phyloP scores from a whole-genome alignment of 2,329 filamentous ascomycete species.

The Ophiocordyceps camponoti-leonardi region DNA sequence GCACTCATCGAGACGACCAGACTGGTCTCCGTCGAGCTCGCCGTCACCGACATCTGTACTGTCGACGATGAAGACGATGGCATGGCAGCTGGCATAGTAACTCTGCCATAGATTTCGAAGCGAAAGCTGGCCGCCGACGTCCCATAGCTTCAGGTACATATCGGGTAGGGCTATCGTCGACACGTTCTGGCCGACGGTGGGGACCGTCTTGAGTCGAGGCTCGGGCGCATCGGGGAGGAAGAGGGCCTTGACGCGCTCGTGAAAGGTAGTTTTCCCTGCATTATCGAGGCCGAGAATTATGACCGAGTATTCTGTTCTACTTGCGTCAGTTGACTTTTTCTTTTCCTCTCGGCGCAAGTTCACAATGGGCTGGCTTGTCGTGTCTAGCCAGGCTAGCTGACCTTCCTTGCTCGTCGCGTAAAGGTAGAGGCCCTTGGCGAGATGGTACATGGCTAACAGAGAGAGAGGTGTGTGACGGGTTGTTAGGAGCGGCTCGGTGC shows the following conservation, averaged over 20 bases:
- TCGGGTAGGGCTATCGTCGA: conserved; percentile 78
- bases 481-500: not conserved
- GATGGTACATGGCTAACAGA: conserved; percentile 63
- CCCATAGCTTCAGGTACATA: conserved; percentile 98
- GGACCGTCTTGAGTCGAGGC: conserved; percentile 71
- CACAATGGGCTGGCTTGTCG: not conserved
- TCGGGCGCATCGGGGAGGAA: conserved; percentile 47
- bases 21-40: conserved; percentile 34
- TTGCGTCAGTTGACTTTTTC: not conserved
- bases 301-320: conserved; percentile 69
- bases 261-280: conserved; percentile 94
- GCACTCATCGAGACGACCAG: conserved; percentile 68
- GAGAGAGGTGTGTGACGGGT: not conserved
- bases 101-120: conserved; percentile 87
- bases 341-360: not conserved
- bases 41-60: conserved; percentile 84
- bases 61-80: conserved; percentile 96
- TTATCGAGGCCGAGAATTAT: conserved; percentile 96
- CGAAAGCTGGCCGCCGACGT: conserved; percentile 83
- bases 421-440: conserved; percentile 85
- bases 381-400: conserved; percentile 12
- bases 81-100: conserved; percentile 88
- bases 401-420: conserved; percentile 96
- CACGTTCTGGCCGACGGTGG: conserved; percentile 94
- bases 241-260: conserved; percentile 86